Evolutionary conservation across 1,284 basidiomycete species (phyloP).

Genomic region (Sparassis latifolia): DNA sequence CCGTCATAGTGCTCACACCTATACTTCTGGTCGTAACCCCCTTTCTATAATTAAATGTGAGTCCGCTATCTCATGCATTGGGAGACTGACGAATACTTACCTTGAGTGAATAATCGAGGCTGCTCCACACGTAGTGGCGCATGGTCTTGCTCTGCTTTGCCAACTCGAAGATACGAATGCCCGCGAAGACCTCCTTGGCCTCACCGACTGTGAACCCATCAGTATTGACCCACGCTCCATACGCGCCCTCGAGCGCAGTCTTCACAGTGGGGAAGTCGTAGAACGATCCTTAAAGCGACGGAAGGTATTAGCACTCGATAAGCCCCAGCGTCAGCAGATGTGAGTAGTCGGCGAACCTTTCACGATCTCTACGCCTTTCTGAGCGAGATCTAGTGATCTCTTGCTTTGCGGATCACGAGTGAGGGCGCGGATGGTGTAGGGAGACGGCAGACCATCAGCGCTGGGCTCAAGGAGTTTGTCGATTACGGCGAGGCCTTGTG

Average conservation of each 20-base stretch:
- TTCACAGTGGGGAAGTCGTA: slow-evolving; percentile 27
- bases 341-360: slow-evolving; percentile 26
- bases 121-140: slow-evolving; percentile 40
- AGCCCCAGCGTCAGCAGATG: neutral
- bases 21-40: slow-evolving; percentile 29
- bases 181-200: slow-evolving; percentile 32
- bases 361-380: slow-evolving; percentile 36
- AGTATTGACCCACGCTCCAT: slow-evolving; percentile 19
- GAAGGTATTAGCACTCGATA: neutral
- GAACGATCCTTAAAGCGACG: slow-evolving; percentile 2
- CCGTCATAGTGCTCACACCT: slow-evolving; percentile 11
- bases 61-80: neutral
- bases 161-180: slow-evolving; percentile 38
- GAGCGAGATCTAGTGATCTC: slow-evolving; percentile 31
- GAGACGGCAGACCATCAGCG: slow-evolving; percentile 34
- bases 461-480: slow-evolving; percentile 33
- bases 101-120: slow-evolving; percentile 36
- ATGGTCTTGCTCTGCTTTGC: slow-evolving; percentile 30
- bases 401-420: slow-evolving; percentile 35
- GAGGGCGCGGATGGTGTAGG: slow-evolving; percentile 40
- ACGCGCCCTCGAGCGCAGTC: slow-evolving; percentile 32
- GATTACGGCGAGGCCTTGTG: slow-evolving; percentile 41
- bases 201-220: slow-evolving; percentile 29
- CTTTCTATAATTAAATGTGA: slow-evolving; percentile 18
- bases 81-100: slow-evolving; percentile 20